A percentile compares a stretch with the other conserved stretches of the same genome.
Conservation (phyloP, 257 asterid species). For the Solanum sejunctum region DNA sequence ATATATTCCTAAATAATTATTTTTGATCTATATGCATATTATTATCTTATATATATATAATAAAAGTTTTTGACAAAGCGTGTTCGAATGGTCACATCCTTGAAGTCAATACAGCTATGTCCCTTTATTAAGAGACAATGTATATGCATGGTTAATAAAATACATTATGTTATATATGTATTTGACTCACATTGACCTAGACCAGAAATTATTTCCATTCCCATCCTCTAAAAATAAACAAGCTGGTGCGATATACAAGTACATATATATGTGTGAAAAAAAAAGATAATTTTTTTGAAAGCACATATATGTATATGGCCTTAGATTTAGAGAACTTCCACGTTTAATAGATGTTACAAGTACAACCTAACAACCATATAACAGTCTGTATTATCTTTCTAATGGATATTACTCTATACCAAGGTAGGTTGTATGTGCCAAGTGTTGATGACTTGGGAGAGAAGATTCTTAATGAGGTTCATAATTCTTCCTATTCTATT, state of each 20-base stretch:
- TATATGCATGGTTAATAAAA: background rate
- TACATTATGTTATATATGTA: background rate
- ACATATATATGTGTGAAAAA: background rate
- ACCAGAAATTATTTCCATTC: constrained; percentile 9
- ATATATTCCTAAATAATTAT: too few relatives aligned
- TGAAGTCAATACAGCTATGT: too few relatives aligned
- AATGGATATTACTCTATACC: too few relatives aligned
- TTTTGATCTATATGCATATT: too few relatives aligned
- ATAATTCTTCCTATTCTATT: too few relatives aligned
- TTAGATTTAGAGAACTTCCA: background rate
- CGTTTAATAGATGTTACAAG: background rate
- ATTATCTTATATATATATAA: too few relatives aligned
- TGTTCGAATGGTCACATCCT: too few relatives aligned
- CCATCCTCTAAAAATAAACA: constrained; percentile 5
- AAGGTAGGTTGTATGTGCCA: too few relatives aligned
- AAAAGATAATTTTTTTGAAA: background rate
- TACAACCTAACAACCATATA: background rate
- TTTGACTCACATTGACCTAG: constrained; percentile 24
- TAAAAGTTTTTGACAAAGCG: too few relatives aligned
- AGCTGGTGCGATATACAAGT: background rate
- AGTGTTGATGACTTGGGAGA: too few relatives aligned
- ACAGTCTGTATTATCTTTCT: too few relatives aligned
- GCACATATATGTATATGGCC: background rate
- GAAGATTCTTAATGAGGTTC: too few relatives aligned
- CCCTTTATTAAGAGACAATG: background rate